A percentile compares a stretch with the other conserved stretches of the same genome.
Evolutionary conservation across 2,329 filamentous ascomycete genomes (phyloP).

Genomic region (Calonectria hawksworthii): DNA sequence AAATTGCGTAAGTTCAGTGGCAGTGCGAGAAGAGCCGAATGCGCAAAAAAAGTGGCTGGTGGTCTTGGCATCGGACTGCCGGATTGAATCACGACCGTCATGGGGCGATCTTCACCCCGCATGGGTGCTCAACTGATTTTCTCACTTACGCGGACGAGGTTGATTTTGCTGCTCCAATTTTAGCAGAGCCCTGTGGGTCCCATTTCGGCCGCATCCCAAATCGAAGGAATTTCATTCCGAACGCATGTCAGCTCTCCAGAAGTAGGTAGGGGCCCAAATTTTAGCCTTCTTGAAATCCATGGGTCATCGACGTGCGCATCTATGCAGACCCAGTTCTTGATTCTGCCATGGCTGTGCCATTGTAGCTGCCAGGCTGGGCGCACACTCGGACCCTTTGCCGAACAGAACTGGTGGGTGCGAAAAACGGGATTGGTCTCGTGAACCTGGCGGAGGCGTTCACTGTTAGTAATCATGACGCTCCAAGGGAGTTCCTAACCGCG

Average conservation of each 20-base stretch:
- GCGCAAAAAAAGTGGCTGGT: conserved; percentile 29
- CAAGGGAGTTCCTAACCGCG: not conserved
- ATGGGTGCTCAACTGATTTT: conserved; percentile 7
- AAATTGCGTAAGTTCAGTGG: conserved; percentile 27
- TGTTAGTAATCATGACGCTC: conserved; percentile 7
- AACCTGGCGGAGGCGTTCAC: conserved; percentile 7
- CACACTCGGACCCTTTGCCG: not conserved
- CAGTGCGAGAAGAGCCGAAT: conserved; percentile 19
- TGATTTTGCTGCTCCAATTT: not conserved
- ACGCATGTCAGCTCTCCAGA: not conserved
- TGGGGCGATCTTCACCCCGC: conserved; percentile 7
- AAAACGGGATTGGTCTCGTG: conserved; percentile 18
- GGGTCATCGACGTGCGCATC: not conserved
- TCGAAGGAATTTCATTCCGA: not conserved
- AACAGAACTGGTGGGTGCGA: not conserved
- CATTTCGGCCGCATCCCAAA: not conserved
- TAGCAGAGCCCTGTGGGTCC: not conserved
- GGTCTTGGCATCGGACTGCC: not conserved
- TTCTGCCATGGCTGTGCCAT: not conserved
- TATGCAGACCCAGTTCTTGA: not conserved
- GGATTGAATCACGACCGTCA: not conserved
- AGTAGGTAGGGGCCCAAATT: not conserved
- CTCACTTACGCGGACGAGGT: not conserved
- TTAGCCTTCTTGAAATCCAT: not conserved
- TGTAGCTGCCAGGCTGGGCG: not conserved